A percentile compares a stretch with the other conserved stretches of the same genome.
Evolutionary conservation across 441 rosid genomes (phyloP).

Genomic region (Populus hybrid): DNA sequence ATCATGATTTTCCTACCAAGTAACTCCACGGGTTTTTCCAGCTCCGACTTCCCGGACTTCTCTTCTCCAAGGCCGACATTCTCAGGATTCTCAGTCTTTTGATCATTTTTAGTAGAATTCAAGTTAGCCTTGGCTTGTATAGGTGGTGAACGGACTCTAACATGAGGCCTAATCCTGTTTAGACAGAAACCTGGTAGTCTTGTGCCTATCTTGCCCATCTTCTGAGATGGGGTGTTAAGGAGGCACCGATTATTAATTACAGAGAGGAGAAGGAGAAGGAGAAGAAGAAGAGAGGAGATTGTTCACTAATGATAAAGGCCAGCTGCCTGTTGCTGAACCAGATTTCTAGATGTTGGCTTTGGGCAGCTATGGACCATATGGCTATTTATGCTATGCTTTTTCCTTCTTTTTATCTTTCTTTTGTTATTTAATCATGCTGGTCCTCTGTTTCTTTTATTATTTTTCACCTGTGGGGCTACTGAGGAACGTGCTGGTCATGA

Average conservation of each 20-base stretch:
- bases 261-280: slow-evolving; percentile 16
- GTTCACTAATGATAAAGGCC: slow-evolving; percentile 13
- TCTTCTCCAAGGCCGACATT: slow-evolving; percentile 24
- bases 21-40: slow-evolving; percentile 17
- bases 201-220: slow-evolving; percentile 49
- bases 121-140: slow-evolving; percentile 35
- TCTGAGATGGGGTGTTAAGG: background rate
- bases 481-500: slow-evolving; percentile 45
- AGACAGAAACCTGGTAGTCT: slow-evolving; percentile 69
- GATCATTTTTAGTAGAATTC: slow-evolving; percentile 16
- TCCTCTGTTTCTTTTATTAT: slow-evolving; percentile 4
- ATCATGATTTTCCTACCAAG: slow-evolving; percentile 71
- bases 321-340: slow-evolving; percentile 13
- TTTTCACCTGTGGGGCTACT: slow-evolving; percentile 30
- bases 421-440: slow-evolving; percentile 24
- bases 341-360: slow-evolving; percentile 20
- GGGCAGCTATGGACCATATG: slow-evolving; percentile 10
- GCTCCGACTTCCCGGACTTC: slow-evolving; percentile 3
- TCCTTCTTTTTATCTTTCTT: background rate
- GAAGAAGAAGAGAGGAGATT: slow-evolving; percentile 21
- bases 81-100: slow-evolving; percentile 15
- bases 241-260: slow-evolving; percentile 10
- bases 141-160: slow-evolving; percentile 67
- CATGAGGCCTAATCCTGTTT: slow-evolving; percentile 73
- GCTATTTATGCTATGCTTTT: background rate